Base-by-base conservation (phyloP, 2,329 filamentous ascomycete genomes). In the Verticillium longisporum region DNA sequence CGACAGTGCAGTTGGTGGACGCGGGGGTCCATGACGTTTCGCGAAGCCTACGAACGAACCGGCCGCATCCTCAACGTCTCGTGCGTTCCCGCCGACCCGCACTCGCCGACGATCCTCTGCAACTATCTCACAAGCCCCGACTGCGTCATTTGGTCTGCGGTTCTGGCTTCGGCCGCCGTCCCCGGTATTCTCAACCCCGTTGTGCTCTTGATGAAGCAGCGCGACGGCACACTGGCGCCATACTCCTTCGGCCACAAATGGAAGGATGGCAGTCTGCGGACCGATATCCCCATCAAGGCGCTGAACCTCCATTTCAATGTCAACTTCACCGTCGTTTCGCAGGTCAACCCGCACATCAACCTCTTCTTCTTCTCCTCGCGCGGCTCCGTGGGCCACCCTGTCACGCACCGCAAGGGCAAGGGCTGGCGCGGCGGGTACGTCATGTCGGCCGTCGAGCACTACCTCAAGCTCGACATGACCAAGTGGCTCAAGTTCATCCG, bases 181-280 rank as follows among this genome's bases (percentile, higher is more conserved):
- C 95, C 95, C 0, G 95, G 95, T 1, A 98, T 99, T 61, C 79
- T 98, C 38, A 98, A 98, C 70, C 95, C 95, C 0, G 91, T 96
- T 2, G 94, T 99, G 1, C 85, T 99, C 7, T 91, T 91, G 80
- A 93, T 97, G 80, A 97, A 96, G 77, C 90, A 84, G 59, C 80
- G 82, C 18, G 85, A 92, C 62, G 93, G 92, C 1, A 87, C 81
- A 2, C 80, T 99, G 4, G 86, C 87, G 0, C 95, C 95, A 0
- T 99, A 97, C 74, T 96, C 91, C 0, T 99, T 99, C 71, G 95
- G 95, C 0, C 93, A 98, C 79, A 98, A 98, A 77, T 99, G 95
- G 95, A 99, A 99, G 75, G 95, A 99, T 72, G 95, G 95, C 59
- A 95, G 90, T 67, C 78, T 99, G 60, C 85, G 95, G 41, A 99